These are phyloP conservation scores for Solanum hybrid DNA, from an alignment of 305 asterid genomes.

Conservation along the genomic window DNA sequence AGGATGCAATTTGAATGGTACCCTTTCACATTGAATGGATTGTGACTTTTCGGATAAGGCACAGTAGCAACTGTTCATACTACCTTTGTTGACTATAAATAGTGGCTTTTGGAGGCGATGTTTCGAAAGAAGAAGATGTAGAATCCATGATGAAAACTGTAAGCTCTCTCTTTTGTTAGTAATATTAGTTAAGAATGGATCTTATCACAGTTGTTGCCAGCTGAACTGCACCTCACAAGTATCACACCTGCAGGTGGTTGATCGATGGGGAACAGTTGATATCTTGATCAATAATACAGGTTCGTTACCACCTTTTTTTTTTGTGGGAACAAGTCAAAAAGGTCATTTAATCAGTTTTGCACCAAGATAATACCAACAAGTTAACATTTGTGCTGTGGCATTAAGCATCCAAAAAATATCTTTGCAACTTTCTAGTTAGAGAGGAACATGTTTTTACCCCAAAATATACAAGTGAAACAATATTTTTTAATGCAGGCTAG, in stretches of 20 bases:
- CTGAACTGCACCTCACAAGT: background rate
- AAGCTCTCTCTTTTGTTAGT: conserved; percentile 11
- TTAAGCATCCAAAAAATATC: background rate
- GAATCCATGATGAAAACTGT: conserved; percentile 87
- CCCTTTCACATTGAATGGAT: background rate
- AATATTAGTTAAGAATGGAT: conserved; percentile 2
- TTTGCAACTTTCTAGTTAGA: background rate
- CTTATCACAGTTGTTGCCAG: conserved; percentile 10
- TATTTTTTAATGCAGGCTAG: background rate
- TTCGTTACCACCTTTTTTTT: conserved; percentile 4
- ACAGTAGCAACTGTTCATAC: background rate
- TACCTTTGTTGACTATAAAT: background rate
- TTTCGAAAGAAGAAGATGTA: conserved; percentile 89
- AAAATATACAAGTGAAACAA: background rate
- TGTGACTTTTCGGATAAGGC: background rate
- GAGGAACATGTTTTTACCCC: background rate
- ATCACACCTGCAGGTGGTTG: conserved; percentile 53
- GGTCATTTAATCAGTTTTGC: background rate
- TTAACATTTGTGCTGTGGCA: background rate
- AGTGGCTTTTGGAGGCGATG: conserved; percentile 81
- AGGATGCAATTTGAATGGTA: background rate
- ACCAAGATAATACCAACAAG: background rate
- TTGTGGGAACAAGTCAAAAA: background rate
- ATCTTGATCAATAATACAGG: conserved; percentile 87
- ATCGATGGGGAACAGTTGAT: conserved; percentile 91